phyloP scores from a whole-genome alignment of 768 basidiomycete species.

The Mycena capillaripes region DNA sequence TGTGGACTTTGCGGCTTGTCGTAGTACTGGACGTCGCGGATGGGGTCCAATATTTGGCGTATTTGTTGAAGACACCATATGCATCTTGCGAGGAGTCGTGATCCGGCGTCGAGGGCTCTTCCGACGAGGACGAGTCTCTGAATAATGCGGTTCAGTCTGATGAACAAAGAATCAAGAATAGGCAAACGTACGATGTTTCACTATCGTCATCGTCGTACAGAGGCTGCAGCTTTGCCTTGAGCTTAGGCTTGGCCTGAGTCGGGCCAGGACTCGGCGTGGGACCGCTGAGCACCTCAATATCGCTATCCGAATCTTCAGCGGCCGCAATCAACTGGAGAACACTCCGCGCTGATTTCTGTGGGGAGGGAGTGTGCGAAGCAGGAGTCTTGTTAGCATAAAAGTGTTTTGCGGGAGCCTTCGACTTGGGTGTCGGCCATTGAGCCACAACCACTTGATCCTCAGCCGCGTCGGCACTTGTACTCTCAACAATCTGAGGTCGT shows the following conservation, averaged over 20 bases:
- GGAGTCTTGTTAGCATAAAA: not conserved
- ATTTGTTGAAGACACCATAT: not conserved
- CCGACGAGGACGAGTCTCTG: constrained; percentile 16
- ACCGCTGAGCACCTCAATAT: constrained; percentile 42
- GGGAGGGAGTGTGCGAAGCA: not conserved
- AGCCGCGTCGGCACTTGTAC: not conserved
- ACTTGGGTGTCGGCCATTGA: constrained; percentile 1
- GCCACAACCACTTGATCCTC: constrained; percentile 11
- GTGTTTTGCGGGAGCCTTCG: not conserved
- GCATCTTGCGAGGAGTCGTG: not conserved
- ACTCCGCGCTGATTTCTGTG: not conserved
- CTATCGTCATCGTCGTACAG: constrained; percentile 50
- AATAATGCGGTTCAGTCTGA: not conserved
- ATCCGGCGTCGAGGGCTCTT: not conserved
- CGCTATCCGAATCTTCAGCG: constrained; percentile 41
- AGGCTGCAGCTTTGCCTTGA: constrained; percentile 26
- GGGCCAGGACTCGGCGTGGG: constrained; percentile 13
- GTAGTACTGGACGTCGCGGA: not conserved
- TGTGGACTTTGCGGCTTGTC: not conserved
- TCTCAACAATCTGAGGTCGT: constrained; percentile 4
- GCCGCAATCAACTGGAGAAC: constrained; percentile 47
- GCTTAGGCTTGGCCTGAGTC: constrained; percentile 17
- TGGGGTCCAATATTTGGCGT: constrained; percentile 22
- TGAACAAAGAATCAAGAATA: not conserved
- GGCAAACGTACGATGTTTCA: constrained; percentile 19